These are phyloP conservation scores for Anastatica hierochuntica DNA, from an alignment of 345 rosid genomes.

Conservation along the genomic window DNA sequence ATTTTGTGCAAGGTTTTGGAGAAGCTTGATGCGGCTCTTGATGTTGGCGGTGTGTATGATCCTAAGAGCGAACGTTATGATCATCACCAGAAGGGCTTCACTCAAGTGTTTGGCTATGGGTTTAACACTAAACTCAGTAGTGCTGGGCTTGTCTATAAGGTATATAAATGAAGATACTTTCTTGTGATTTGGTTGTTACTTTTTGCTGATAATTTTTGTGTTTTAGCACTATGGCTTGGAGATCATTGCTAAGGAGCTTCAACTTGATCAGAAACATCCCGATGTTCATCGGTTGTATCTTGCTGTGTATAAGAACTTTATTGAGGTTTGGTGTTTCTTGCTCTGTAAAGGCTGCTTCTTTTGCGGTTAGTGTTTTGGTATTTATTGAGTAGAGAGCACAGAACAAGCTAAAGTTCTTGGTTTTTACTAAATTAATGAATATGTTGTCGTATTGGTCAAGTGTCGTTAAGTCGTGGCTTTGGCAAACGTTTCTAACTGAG, in stretches of 20 bases:
- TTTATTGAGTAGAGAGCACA: background rate
- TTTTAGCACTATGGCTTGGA: conserved; percentile 75
- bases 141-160: conserved; percentile 91
- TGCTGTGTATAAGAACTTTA: conserved; percentile 70
- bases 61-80: conserved; percentile 57
- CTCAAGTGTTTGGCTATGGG: conserved; percentile 72
- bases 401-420: background rate
- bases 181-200: background rate
- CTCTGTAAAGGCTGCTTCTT: background rate
- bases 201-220: background rate
- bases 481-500: background rate
- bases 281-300: conserved; percentile 53
- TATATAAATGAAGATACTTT: background rate
- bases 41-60: conserved; percentile 80
- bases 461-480: background rate
- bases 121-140: conserved; percentile 76
- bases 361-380: background rate
- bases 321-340: conserved; percentile 50
- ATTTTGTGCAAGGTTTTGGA: conserved; percentile 85
- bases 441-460: background rate
- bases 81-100: conserved; percentile 81
- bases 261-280: conserved; percentile 53
- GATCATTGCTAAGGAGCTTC: conserved; percentile 68
- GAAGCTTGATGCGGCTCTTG: conserved; percentile 74
- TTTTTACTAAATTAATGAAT: background rate